Conservation (phyloP, 1,139 yeast species). For the Candida sp. region DNA sequence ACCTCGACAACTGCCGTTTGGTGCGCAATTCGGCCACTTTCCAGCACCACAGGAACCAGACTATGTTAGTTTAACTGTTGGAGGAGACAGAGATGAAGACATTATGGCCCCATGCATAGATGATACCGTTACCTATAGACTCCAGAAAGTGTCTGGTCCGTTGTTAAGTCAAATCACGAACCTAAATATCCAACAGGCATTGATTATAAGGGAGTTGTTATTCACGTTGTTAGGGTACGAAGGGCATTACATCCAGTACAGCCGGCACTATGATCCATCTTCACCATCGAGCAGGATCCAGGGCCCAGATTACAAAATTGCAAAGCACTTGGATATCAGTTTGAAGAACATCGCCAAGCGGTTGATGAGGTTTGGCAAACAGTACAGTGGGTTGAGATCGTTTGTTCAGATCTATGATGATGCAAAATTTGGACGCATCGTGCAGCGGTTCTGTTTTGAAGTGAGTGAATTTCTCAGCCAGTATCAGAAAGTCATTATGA, state of each 20-base stretch:
- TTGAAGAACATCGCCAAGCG: conserved; percentile 73
- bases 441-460: conserved; percentile 73
- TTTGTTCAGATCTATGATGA: conserved; percentile 64
- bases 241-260: conserved; percentile 76
- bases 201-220: conserved; percentile 71
- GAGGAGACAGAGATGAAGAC: neutral
- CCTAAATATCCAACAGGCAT: conserved; percentile 67
- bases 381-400: conserved; percentile 55
- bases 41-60: conserved; percentile 2
- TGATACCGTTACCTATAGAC: neutral
- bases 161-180: conserved; percentile 49
- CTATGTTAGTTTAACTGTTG: conserved; percentile 7
- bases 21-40: neutral
- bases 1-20: neutral
- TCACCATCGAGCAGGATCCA: conserved; percentile 37
- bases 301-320: conserved; percentile 81
- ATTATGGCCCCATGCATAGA: conserved; percentile 9
- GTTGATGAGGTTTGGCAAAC: conserved; percentile 65
- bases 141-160: conserved; percentile 35
- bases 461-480: conserved; percentile 51
- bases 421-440: conserved; percentile 65
- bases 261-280: conserved; percentile 59
- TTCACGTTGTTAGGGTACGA: conserved; percentile 77
- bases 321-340: conserved; percentile 74
- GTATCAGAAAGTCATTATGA: conserved; percentile 53